These are phyloP conservation scores for Mycena indigotica DNA, from an alignment of 768 basidiomycete species.

Conservation along the genomic window DNA sequence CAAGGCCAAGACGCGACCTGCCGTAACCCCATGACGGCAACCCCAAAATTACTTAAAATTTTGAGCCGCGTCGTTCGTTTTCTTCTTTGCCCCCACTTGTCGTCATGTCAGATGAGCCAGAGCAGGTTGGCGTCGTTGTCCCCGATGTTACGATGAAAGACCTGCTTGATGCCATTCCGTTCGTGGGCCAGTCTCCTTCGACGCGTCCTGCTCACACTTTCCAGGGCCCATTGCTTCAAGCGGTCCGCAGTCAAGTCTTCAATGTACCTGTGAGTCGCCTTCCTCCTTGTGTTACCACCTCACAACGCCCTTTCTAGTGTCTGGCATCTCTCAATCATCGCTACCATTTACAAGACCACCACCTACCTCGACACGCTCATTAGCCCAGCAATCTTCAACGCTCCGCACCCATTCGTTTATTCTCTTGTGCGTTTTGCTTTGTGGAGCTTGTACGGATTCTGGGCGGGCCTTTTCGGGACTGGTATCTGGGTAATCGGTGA, in stretches of 20 bases:
- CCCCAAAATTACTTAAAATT: not conserved
- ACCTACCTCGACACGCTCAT: slow-evolving; percentile 64
- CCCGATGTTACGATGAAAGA: slow-evolving; percentile 89
- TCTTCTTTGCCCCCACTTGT: not conserved
- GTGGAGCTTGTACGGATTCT: slow-evolving; percentile 82
- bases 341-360: slow-evolving; percentile 67
- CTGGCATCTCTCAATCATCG: slow-evolving; percentile 75
- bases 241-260: slow-evolving; percentile 82
- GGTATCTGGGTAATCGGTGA: slow-evolving; percentile 82
- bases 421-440: slow-evolving; percentile 60
- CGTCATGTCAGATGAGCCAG: slow-evolving; percentile 25
- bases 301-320: slow-evolving; percentile 41
- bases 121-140: slow-evolving; percentile 65
- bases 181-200: slow-evolving; percentile 32
- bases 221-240: slow-evolving; percentile 82
- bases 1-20: too few species aligned
- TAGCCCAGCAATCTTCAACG: slow-evolving; percentile 50
- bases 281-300: not conserved
- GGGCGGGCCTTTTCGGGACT: slow-evolving; percentile 80
- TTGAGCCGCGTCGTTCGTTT: not conserved
- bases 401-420: slow-evolving; percentile 64
- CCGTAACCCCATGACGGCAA: not conserved
- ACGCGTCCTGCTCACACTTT: slow-evolving; percentile 1
- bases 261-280: slow-evolving; percentile 65
- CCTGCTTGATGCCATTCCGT: slow-evolving; percentile 81